Base-by-base conservation (phyloP, 116 monocot species). In the Thalassia testudinum region DNA sequence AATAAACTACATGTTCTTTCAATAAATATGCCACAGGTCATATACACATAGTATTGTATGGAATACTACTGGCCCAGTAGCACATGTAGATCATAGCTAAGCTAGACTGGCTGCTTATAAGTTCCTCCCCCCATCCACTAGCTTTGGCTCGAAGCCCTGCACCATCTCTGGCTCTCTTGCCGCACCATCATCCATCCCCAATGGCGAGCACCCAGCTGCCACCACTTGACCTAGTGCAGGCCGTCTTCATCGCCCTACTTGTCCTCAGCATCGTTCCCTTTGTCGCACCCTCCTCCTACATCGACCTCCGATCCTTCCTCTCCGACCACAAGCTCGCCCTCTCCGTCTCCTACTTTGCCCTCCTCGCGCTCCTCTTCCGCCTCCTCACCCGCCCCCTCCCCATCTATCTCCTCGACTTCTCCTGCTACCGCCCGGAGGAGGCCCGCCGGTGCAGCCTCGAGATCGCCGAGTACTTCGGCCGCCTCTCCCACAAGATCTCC, bases 241-340 rank as follows among this genome's bases (percentile, higher is more conserved):
- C 37, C 38, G 28, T 50, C 43, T 59, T 71, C 71, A 25, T 67
- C 47, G 0, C 44, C 19, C 37, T 75, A 19, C 43, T 78, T 22
- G 15, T 70, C 26, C 56, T 78, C 25, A 62, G 57, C 48, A 54
- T 78, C 12, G 26, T 49, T n/a, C n/a, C n/a, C n/a, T n/a, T n/a
- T n/a, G n/a, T n/a, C n/a, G n/a, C n/a, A n/a, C n/a, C n/a, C n/a
- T n/a, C n/a, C n/a, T n/a, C n/a, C 40, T 8, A 7, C 40, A 14
- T 40, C 40, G 40, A 14, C 26, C 67, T 70, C 49, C 57, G 65
- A 20, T 37, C 52, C 37, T 23, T 73, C 49, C 54, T 62, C 24
- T 63, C 63, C 29, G 3, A 27, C 29, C 26, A 27, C 27, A 6
- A 2, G 14, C 59, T 52, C 27, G 23, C 58, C 51, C 43, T 59